Conservation (phyloP, 2,329 filamentous ascomycete genomes). For the Fusarium pseudograminearum region DNA sequence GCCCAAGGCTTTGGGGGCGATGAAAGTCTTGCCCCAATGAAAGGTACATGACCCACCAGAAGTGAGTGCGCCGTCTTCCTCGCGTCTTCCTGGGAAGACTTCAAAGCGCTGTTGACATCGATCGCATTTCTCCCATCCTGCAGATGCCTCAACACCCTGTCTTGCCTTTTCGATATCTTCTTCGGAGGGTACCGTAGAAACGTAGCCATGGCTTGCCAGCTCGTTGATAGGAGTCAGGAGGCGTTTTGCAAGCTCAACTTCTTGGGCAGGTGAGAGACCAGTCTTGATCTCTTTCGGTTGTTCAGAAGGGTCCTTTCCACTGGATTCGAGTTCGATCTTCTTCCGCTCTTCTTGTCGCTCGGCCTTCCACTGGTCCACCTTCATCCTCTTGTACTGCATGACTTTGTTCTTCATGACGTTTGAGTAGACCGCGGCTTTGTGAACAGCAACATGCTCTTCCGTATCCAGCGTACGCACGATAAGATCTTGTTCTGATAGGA, state of each 20-base stretch:
- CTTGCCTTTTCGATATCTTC: conserved; percentile 75
- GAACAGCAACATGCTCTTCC: conserved; percentile 79
- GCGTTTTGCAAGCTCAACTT: conserved; percentile 72
- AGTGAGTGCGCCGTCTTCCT: conserved; percentile 79
- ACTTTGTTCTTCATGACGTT: conserved; percentile 89
- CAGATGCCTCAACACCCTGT: conserved; percentile 72
- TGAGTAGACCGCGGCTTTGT: conserved; percentile 77
- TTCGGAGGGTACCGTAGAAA: conserved; percentile 73
- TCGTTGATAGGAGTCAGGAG: conserved; percentile 73
- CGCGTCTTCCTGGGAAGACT: conserved; percentile 86
- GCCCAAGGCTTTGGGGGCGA: conserved; percentile 67
- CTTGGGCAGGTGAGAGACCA: conserved; percentile 74
- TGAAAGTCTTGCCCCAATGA: conserved; percentile 80
- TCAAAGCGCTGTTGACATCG: conserved; percentile 89
- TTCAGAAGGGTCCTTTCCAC: conserved; percentile 50
- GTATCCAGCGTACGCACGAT: conserved; percentile 78
- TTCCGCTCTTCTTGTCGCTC: conserved; percentile 62
- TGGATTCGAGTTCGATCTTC: conserved; percentile 49
- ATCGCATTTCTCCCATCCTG: conserved; percentile 89
- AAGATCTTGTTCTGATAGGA: conserved; percentile 73
- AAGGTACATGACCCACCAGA: conserved; percentile 83
- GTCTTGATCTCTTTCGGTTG: conserved; percentile 71
- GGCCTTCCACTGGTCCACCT: conserved; percentile 75
- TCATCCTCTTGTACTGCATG: conserved; percentile 80
- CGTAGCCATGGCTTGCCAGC: conserved; percentile 80